phyloP scores from a whole-genome alignment of 2,329 filamentous ascomycete genomes.

The Stagonosporopsis chrysanthemi region DNA sequence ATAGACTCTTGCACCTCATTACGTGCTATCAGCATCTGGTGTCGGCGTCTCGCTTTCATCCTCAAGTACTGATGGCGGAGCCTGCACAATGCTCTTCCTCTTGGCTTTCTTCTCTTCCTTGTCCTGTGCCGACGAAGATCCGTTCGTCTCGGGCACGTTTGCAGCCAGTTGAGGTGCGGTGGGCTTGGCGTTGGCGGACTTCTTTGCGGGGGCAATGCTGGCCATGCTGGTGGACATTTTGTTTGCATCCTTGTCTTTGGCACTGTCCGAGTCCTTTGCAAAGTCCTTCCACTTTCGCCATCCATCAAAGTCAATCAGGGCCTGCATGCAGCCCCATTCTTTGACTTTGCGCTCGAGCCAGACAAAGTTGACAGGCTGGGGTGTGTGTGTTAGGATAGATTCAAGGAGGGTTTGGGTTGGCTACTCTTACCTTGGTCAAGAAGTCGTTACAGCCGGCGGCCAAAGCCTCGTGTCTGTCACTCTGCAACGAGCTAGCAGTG shows the following conservation, averaged over 20 bases:
- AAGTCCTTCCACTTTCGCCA: slow-evolving; percentile 98
- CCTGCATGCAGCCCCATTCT: slow-evolving; percentile 99
- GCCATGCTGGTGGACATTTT: slow-evolving; percentile 45
- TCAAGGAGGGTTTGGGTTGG: not conserved
- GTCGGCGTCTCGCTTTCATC: slow-evolving; percentile 39
- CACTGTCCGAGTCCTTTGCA: slow-evolving; percentile 45
- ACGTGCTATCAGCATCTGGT: slow-evolving; percentile 23
- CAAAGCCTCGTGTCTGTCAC: slow-evolving; percentile 91
- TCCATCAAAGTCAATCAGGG: slow-evolving; percentile 96
- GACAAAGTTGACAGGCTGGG: slow-evolving; percentile 91
- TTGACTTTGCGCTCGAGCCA: slow-evolving; percentile 98
- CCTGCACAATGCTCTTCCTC: slow-evolving; percentile 40
- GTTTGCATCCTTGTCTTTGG: slow-evolving; percentile 45
- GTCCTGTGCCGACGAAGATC: slow-evolving; percentile 20
- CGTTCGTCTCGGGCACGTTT: slow-evolving; percentile 33
- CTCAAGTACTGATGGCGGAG: slow-evolving; percentile 34
- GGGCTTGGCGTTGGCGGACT: slow-evolving; percentile 20
- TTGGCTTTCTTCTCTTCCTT: slow-evolving; percentile 45
- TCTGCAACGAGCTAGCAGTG: slow-evolving; percentile 92
- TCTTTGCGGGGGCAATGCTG: slow-evolving; percentile 40
- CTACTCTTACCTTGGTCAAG: slow-evolving; percentile 80
- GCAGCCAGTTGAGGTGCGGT: slow-evolving; percentile 26
- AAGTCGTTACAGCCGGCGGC: slow-evolving; percentile 98
- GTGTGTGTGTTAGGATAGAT: slow-evolving; percentile 27
- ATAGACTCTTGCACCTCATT: not conserved